Conservation (phyloP, 2,329 filamentous ascomycete genomes). For the Leptosphaerulina australis region DNA sequence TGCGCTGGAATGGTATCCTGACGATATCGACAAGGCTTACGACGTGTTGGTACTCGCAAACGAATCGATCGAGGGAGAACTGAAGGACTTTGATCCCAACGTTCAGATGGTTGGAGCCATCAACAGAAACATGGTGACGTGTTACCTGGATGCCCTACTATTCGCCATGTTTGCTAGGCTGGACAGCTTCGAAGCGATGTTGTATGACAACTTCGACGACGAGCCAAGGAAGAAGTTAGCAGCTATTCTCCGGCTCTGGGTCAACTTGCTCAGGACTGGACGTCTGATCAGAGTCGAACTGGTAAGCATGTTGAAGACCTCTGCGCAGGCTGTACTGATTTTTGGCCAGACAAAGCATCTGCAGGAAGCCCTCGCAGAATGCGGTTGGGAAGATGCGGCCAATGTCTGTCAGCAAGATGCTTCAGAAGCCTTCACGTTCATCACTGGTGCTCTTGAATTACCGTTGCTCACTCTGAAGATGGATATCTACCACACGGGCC, state of each 20-base stretch:
- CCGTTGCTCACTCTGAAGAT: slow-evolving; percentile 90
- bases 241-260: slow-evolving; percentile 84
- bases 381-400: slow-evolving; percentile 85
- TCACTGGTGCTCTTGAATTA: slow-evolving; percentile 85
- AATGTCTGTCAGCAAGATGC: slow-evolving; percentile 87
- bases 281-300: slow-evolving; percentile 85
- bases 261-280: slow-evolving; percentile 86
- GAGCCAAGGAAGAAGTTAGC: slow-evolving; percentile 74
- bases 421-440: slow-evolving; percentile 93
- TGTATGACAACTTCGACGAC: slow-evolving; percentile 79
- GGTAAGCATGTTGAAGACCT: slow-evolving; percentile 55
- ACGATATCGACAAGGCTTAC: slow-evolving; percentile 75
- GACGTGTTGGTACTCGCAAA: slow-evolving; percentile 79
- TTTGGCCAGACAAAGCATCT: slow-evolving; percentile 72
- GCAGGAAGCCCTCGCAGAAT: slow-evolving; percentile 80
- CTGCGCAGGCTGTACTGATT: slow-evolving; percentile 3
- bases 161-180: slow-evolving; percentile 96
- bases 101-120: slow-evolving; percentile 80
- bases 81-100: slow-evolving; percentile 74
- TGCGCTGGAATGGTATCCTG: slow-evolving; percentile 68
- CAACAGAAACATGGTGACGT: slow-evolving; percentile 87
- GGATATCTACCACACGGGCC: slow-evolving; percentile 91
- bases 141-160: slow-evolving; percentile 87
- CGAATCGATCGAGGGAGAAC: slow-evolving; percentile 78
- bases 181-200: slow-evolving; percentile 89